Conservation (phyloP, 225 moss, liverwort and hornwort species). For the Thuidium tamariscinum region DNA sequence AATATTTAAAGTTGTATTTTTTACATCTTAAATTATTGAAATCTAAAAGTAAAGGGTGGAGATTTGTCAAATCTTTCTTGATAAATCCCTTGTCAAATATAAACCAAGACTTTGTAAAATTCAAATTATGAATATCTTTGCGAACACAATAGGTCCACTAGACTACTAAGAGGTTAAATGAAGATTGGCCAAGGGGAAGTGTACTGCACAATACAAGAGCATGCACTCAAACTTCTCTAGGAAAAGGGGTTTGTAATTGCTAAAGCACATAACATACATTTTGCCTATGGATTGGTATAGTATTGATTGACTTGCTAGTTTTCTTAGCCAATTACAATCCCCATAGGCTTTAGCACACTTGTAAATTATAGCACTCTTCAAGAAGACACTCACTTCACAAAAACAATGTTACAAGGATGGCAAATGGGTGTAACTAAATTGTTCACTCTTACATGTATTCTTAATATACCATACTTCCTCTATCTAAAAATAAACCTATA, state of each 20-base stretch:
- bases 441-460: rapidly evolving
- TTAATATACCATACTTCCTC: neutral
- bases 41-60: rapidly evolving
- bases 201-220: too few relatives aligned
- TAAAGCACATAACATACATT: neutral
- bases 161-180: rapidly evolving
- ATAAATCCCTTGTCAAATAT: neutral
- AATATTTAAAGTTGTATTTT: neutral
- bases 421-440: neutral
- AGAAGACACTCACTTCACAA: rapidly evolving
- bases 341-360: rapidly evolving
- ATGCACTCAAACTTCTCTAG: rapidly evolving
- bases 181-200: rapidly evolving
- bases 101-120: neutral
- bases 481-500: rapidly evolving
- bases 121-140: neutral
- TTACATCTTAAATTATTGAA: neutral
- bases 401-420: neutral
- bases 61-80: neutral
- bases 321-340: rapidly evolving
- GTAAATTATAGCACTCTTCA: neutral
- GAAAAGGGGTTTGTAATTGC: neutral
- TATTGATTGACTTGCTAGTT: neutral
- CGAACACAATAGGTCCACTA: rapidly evolving
- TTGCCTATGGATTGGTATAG: neutral